Percentiles rank a stretch among this genome's conserved stretches.
These are phyloP conservation scores for Picea glauca DNA, from an alignment of 75 land plant genomes.

Conservation along the genomic window DNA sequence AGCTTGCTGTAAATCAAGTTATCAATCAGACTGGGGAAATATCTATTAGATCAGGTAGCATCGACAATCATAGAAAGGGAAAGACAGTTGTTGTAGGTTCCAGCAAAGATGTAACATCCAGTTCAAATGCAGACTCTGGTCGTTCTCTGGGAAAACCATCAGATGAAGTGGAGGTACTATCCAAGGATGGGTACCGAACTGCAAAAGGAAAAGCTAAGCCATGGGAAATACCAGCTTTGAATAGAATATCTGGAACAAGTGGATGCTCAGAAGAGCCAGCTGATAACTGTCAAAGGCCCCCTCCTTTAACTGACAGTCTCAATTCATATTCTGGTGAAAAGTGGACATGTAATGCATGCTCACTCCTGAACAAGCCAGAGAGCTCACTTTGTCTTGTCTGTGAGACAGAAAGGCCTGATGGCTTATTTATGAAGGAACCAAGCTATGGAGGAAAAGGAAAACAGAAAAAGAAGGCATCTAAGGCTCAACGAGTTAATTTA, in stretches of 20 bases:
- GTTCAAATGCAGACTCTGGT: conserved; percentile 18
- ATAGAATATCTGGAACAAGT: conserved; percentile 4
- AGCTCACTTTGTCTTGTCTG: conserved; percentile 26
- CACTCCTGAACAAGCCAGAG: conserved; percentile 19
- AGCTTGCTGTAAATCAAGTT: conserved; percentile 4
- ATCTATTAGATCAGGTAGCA: conserved; percentile 5
- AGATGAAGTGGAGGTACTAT: conserved; percentile 67
- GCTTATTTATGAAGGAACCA: conserved; percentile 4
- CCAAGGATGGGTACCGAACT: conserved; percentile 86
- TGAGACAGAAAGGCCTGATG: conserved; percentile 15
- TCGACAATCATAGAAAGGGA: conserved; percentile 19
- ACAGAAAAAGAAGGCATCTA: conserved; percentile 47
- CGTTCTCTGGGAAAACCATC: conserved; percentile 4
- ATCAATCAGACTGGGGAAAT: conserved; percentile 3
- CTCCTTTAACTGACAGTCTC: not conserved
- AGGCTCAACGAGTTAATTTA: conserved; percentile 63
- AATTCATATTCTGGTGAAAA: conserved; percentile 9
- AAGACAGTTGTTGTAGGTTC: conserved; percentile 22
- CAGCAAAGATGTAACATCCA: conserved; percentile 38
- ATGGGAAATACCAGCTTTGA: not conserved
- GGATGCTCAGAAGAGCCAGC: not conserved
- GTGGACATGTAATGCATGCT: conserved; percentile 40
- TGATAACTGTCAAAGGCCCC: not conserved
- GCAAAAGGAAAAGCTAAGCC: conserved; percentile 41
- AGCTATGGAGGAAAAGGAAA: conserved; percentile 36